phyloP scores from a whole-genome alignment of 2,329 filamentous ascomycete species.

The Anisogramma anomala region DNA sequence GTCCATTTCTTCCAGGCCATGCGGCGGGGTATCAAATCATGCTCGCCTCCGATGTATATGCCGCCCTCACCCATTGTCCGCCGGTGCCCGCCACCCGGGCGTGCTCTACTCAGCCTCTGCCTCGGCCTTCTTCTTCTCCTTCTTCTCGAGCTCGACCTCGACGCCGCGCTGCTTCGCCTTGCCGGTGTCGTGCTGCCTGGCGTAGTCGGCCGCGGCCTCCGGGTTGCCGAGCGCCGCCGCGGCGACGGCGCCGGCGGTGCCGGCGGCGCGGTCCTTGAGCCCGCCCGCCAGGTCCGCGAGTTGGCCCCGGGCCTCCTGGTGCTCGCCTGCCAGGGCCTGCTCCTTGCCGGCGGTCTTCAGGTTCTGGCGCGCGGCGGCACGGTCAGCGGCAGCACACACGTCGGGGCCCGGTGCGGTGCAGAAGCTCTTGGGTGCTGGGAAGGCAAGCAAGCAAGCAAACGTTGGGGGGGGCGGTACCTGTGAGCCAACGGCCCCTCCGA shows the following conservation, averaged over 20 bases:
- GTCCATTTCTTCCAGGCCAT: no score
- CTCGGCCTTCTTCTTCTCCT: constrained; percentile 57
- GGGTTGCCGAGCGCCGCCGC: constrained; percentile 64
- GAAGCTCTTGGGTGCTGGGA: not conserved
- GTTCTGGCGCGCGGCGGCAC: constrained; percentile 30
- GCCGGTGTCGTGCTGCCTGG: constrained; percentile 63
- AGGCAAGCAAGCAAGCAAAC: not conserved
- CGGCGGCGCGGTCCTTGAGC: constrained; percentile 52
- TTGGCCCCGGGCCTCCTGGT: constrained; percentile 74
- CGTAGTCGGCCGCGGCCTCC: constrained; percentile 50
- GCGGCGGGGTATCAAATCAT: no score
- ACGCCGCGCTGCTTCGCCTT: constrained; percentile 73
- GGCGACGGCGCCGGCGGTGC: constrained; percentile 58
- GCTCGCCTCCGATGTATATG: no score
- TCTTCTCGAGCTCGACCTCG: constrained; percentile 69
- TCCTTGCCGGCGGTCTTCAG: constrained; percentile 63
- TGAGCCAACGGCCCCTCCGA: constrained; percentile 65
- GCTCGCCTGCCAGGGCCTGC: constrained; percentile 72
- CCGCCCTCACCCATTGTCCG: no score
- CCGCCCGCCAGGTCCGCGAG: constrained; percentile 62
- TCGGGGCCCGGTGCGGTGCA: no score
- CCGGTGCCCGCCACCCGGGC: no score
- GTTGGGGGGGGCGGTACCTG: constrained; percentile 36
- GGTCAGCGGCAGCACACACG: not conserved
- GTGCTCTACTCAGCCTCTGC: constrained; percentile 20